Percentiles rank a stretch among this genome's conserved stretches.
Evolutionary conservation across 176 grass and related monocot genomes (phyloP).

Genomic region (Raddia distichophylla): DNA sequence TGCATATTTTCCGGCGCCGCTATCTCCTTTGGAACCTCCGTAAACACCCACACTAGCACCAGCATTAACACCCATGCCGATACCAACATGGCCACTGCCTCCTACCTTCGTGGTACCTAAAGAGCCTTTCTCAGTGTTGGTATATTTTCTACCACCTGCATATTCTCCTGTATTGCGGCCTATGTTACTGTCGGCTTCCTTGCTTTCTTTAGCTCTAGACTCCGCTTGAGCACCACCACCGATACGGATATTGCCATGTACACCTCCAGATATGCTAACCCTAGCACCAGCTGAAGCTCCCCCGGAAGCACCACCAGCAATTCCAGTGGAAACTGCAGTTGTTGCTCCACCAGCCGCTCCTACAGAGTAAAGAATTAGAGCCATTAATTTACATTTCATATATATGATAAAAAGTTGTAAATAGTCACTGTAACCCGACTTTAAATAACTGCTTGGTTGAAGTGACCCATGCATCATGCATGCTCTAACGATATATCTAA

Average conservation of each 20-base stretch:
- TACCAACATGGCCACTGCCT: neutral
- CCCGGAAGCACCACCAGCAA: neutral
- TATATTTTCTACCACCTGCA: neutral
- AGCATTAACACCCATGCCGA: neutral
- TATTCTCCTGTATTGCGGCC: neutral
- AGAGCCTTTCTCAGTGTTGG: too few relatives aligned
- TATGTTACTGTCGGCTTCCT: neutral
- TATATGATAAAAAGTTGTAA: neutral
- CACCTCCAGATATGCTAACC: conserved; percentile 12
- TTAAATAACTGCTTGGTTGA: neutral
- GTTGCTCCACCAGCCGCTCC: conserved; percentile 34
- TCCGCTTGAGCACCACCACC: neutral
- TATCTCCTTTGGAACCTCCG: neutral
- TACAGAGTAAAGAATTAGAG: conserved; percentile 7
- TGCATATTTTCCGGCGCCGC: neutral
- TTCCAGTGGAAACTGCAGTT: conserved; percentile 19
- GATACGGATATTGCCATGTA: conserved; percentile 8
- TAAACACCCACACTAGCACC: neutral
- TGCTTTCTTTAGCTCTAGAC: neutral
- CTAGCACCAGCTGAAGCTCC: conserved; percentile 6
- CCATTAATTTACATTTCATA: neutral
- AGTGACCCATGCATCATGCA: neutral
- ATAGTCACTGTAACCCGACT: neutral
- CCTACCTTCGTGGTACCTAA: neutral
- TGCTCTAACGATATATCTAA: neutral